phyloP scores from a whole-genome alignment of 2,329 filamentous ascomycete species.

The Scedosporium aurantiacum region DNA sequence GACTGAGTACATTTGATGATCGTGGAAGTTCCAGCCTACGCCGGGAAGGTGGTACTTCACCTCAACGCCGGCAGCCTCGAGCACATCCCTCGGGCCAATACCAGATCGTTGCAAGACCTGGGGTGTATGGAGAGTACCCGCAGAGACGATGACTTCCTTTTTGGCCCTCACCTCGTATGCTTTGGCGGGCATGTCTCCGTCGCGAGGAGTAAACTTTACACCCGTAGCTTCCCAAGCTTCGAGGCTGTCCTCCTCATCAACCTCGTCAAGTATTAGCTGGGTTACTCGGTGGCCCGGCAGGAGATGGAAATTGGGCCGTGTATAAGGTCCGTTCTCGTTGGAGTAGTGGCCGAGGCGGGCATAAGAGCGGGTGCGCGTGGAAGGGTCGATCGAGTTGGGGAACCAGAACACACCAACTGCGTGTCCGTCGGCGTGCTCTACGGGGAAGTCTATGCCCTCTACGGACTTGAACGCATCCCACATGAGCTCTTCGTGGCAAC shows the following conservation, averaged over 20 bases:
- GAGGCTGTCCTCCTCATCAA: neutral
- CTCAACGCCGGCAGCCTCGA: conserved; percentile 31
- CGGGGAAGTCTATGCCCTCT: conserved; percentile 15
- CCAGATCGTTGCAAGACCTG: conserved; percentile 31
- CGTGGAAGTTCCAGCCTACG: conserved; percentile 49
- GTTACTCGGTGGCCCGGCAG: conserved; percentile 10
- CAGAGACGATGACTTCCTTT: conserved; percentile 29
- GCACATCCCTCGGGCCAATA: conserved; percentile 24
- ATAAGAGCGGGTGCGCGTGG: conserved; percentile 17
- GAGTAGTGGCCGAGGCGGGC: conserved; percentile 19
- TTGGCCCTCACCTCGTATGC: conserved; percentile 10
- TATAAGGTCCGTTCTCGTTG: conserved; percentile 9
- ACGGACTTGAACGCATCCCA: conserved; percentile 12
- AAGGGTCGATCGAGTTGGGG: conserved; percentile 18
- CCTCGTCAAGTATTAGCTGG: conserved; percentile 5
- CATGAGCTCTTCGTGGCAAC: conserved; percentile 2
- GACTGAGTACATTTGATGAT: conserved; percentile 24
- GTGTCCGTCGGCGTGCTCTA: conserved; percentile 16
- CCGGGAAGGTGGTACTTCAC: conserved; percentile 46
- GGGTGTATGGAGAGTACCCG: conserved; percentile 30
- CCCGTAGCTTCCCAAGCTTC: conserved; percentile 5
- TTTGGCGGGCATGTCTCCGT: conserved; percentile 7
- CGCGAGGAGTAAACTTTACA: conserved; percentile 8
- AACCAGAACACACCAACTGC: conserved; percentile 20
- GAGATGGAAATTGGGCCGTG: conserved; percentile 9